These are phyloP conservation scores for Helminthosporium solani DNA, from an alignment of 2,329 filamentous ascomycete genomes.

Conservation along the genomic window DNA sequence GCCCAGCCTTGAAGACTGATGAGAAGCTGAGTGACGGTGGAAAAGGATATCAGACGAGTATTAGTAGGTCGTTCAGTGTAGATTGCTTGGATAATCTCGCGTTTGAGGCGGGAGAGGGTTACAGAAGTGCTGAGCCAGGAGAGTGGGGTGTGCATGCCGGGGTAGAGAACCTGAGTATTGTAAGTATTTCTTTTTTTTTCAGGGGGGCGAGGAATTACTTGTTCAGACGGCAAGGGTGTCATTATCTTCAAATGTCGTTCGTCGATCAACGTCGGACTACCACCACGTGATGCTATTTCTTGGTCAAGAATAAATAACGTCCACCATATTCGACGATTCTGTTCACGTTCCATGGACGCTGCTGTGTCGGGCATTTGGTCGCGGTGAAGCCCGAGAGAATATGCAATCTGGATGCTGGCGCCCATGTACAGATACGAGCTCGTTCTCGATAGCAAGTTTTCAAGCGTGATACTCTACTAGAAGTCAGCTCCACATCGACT, in stretches of 20 bases:
- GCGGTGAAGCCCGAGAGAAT: conserved; percentile 39
- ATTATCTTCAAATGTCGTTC: conserved; percentile 35
- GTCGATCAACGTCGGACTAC: conserved; percentile 37
- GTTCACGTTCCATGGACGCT: conserved; percentile 32
- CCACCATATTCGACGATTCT: conserved; percentile 42
- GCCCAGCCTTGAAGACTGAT: conserved; percentile 38
- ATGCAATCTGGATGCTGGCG: conserved; percentile 39
- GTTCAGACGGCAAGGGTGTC: conserved; percentile 35
- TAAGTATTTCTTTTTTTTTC: conserved; percentile 5
- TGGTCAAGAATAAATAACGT: conserved; percentile 39
- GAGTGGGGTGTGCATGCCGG: conserved; percentile 38
- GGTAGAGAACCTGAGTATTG: conserved; percentile 27
- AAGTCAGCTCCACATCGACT: conserved; percentile 8
- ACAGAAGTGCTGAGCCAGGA: conserved; percentile 35
- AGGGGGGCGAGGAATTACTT: conserved; percentile 27
- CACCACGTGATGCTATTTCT: conserved; percentile 39
- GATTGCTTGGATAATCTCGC: conserved; percentile 37
- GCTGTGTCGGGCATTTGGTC: conserved; percentile 34
- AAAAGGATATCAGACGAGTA: conserved; percentile 34
- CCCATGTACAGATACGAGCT: conserved; percentile 41
- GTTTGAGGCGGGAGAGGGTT: conserved; percentile 33
- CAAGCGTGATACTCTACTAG: conserved; percentile 34
- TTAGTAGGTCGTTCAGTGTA: conserved; percentile 33
- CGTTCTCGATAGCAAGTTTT: conserved; percentile 38
- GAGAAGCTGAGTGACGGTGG: conserved; percentile 35